Evolutionary conservation across 306 rosid genomes (phyloP), one percentile per base, ranked within the genome.

Genomic region (Dalbergia cochinchinensis): DNA sequence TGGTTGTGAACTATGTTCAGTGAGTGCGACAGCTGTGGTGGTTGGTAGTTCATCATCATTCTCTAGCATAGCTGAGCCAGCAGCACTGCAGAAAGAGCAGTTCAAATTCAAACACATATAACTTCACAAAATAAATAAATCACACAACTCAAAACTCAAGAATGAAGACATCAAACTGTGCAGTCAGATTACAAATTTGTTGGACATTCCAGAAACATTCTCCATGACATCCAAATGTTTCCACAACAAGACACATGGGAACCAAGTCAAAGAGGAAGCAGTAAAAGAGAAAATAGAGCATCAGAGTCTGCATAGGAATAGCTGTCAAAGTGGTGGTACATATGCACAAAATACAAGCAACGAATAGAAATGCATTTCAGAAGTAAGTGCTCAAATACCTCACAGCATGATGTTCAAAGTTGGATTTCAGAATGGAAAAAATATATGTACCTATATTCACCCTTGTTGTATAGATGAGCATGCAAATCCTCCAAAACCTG

Each of bases 401-500:
- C 31, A 61, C 22, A 11, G 74, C 51, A 70, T 61, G 68, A 47
- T 50, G 54, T 20, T 69, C 9, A 45, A 47, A 59, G 72, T 54
- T 48, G 13, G 67, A 48, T 64, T 20, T 59, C 63, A 71, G 22
- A 83, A 65, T 22, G 73, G 66, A 71, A 61, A 83, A 69, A 3
- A 10, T 10, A 39, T 9, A 82, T 81, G 78, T 89, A 96, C 99
- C 98, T 93, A 80, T 93, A 89, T 86, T 93, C 97, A 79, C 99
- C 99, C 87, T 91, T 93, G 88, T 93, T 93, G 86, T 93, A 96
- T 57, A 96, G 90, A 86, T 96, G 98, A 31, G 93, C 91, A 82
- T 93, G 97, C 88, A 96, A 89, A 79, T 96, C 98, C 90, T 96
- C 99, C 84, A 96, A 85, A 83, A 96, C 82, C 86, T 88, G 91